Evolutionary conservation across 169 alveolate species (phyloP), one percentile per base, ranked within the genome.

Genomic region (Plasmodium vivax): DNA sequence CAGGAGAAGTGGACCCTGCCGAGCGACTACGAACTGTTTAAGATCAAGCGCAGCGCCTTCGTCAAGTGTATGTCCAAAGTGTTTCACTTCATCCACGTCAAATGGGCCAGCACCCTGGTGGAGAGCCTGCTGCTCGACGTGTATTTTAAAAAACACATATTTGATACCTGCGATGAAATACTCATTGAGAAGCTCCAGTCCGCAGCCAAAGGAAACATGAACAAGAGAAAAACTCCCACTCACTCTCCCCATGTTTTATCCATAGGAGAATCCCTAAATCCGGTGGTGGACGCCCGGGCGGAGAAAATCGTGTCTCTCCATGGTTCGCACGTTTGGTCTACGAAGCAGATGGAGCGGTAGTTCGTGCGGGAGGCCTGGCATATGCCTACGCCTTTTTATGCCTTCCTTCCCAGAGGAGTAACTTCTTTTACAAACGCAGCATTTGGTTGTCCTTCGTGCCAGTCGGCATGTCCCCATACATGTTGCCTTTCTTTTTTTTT

Each of bases 271-370:
- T 81, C 94, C n/a, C 58, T 90, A 79, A 90, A 90, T 68, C 94
- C 94, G 7, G 91, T 90, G 23, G 83, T 80, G 54, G 98, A 96
- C 79, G 98, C 96, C 27, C 79, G 97, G 14, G 98, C 94, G 6
- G 98, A 96, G 92, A 95, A 95, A 84, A 92, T 96, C 41, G 95
- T 94, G 6, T 84, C 96, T 58, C 71, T 93, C 32, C 98, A 96
- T 85, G 98, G 98, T 27, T 95, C 98, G 1, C 98, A 96, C 74
- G 96, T 96, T 38, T 96, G 98, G 98, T 90, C 96, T 32, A 93
- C 94, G 74, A 93, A 95, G 83, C 98, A 96, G 47, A 92, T 93
- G 93, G 96, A 95, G 38, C 91, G 82, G 27, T 90, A 84, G 32
- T 36, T 43, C 5, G 73, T 30, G 32, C 58, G 16, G n/a, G n/a